These are phyloP conservation scores for Auxenochlorella pyrenoidosa DNA, from an alignment of 139 green algal species.

Conservation along the genomic window DNA sequence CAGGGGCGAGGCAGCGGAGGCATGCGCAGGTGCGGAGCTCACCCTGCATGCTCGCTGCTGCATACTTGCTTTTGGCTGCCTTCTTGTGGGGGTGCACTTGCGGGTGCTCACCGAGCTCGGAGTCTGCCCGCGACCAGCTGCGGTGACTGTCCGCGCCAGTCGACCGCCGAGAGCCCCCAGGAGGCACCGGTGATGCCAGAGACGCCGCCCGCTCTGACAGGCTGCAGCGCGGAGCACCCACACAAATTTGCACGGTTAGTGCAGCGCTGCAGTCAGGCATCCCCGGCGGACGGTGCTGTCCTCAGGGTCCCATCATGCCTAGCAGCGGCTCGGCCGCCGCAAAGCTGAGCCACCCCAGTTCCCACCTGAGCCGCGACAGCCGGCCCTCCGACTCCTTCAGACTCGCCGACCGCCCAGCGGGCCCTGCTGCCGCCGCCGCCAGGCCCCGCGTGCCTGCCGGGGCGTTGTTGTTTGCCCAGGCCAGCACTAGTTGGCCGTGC, in stretches of 20 bases:
- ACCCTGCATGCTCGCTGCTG: too few species aligned
- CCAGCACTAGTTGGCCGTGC: constrained; percentile 32
- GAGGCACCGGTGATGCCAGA: background rate
- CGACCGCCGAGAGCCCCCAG: background rate
- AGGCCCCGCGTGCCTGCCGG: background rate
- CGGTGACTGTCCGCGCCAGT: background rate
- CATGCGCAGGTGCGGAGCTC: too few species aligned
- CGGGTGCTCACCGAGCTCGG: background rate
- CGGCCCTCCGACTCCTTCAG: background rate
- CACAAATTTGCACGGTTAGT: background rate
- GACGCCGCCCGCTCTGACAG: constrained; percentile 5
- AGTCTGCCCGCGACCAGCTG: constrained; percentile 13
- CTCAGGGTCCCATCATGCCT: too few species aligned
- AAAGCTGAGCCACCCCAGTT: background rate
- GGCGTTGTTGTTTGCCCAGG: constrained; percentile 61
- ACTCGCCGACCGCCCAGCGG: background rate
- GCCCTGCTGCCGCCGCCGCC: background rate
- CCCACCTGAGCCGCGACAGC: constrained; percentile 16
- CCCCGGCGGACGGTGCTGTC: too few species aligned
- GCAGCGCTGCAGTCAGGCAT: background rate
- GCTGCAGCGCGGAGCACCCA: constrained; percentile 1
- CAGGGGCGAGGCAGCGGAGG: background rate
- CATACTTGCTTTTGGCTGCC: too few species aligned
- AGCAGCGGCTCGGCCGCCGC: too few species aligned
- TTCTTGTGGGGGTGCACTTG: too few species aligned